phyloP scores from a whole-genome alignment of 495 filamentous ascomycete species.

The Cryomyces antarcticus region DNA sequence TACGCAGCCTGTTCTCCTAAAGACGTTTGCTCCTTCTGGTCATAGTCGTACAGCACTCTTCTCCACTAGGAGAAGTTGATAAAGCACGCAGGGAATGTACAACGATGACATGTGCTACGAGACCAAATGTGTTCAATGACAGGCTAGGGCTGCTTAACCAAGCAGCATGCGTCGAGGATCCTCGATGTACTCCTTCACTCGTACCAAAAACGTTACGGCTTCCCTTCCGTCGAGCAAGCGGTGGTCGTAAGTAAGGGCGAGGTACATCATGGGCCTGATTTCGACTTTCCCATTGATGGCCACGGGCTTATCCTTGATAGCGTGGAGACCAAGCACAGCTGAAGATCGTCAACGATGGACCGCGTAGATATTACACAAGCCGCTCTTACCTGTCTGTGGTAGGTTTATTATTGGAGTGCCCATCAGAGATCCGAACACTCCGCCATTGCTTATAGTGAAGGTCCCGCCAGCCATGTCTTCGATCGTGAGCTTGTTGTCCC shows the following conservation, averaged over 20 bases:
- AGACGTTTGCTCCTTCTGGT: too few species aligned
- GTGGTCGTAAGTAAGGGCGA: conserved; percentile 94
- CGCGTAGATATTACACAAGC: neutral
- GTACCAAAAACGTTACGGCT: conserved; percentile 91
- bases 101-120: too few species aligned
- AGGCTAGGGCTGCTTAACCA: conserved; percentile 11
- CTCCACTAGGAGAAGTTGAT: too few species aligned
- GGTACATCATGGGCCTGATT: conserved; percentile 96
- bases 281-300: conserved; percentile 82
- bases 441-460: conserved; percentile 94
- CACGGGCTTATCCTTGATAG: conserved; percentile 88
- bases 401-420: conserved; percentile 99
- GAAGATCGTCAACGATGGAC: conserved; percentile 7
- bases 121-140: too few species aligned
- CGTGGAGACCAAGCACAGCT: conserved; percentile 91
- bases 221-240: conserved; percentile 87
- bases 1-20: too few species aligned
- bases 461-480: conserved; percentile 99
- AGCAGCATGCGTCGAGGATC: conserved; percentile 86
- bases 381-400: conserved; percentile 52
- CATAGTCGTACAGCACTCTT: too few species aligned
- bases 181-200: conserved; percentile 95
- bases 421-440: conserved; percentile 69
- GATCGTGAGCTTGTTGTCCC: conserved; percentile 91
- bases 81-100: too few species aligned